Evolutionary conservation across 1,139 yeast species (phyloP).

Genomic region (Lodderomyces theae): DNA sequence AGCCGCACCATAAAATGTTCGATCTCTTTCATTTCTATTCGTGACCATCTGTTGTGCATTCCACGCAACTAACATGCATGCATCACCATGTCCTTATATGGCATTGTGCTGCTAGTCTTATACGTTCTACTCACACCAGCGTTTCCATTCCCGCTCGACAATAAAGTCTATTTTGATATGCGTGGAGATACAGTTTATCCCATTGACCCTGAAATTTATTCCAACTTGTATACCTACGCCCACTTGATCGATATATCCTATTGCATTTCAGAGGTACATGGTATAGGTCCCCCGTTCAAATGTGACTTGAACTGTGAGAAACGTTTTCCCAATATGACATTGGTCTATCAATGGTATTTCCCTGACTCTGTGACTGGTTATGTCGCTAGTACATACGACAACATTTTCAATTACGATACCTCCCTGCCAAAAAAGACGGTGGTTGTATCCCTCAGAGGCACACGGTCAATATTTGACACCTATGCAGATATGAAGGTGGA

Average conservation of each 20-base stretch:
- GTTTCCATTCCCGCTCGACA: background rate
- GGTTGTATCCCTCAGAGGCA: slow-evolving; percentile 46
- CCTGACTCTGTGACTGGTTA: slow-evolving; percentile 42
- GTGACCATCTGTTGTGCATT: no score
- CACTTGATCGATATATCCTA: slow-evolving; percentile 50
- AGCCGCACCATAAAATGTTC: no score
- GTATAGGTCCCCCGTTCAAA: slow-evolving; percentile 41
- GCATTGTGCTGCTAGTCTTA: no score
- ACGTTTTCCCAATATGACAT: slow-evolving; percentile 39
- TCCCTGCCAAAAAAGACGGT: slow-evolving; percentile 27
- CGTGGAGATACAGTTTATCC: background rate
- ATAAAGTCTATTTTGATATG: background rate
- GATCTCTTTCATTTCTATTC: no score
- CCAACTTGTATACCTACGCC: slow-evolving; percentile 39
- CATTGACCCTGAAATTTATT: slow-evolving; percentile 23
- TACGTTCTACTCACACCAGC: no score
- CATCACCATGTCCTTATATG: no score
- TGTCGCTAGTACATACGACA: slow-evolving; percentile 32
- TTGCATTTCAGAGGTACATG: slow-evolving; percentile 39
- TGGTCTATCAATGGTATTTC: slow-evolving; percentile 47
- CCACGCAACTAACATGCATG: no score
- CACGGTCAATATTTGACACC: slow-evolving; percentile 46
- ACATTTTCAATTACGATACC: slow-evolving; percentile 23
- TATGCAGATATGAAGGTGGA: slow-evolving; percentile 45
- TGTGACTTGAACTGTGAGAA: slow-evolving; percentile 43